Conservation (phyloP, 441 rosid genomes). For the Gossypium trilobum region DNA sequence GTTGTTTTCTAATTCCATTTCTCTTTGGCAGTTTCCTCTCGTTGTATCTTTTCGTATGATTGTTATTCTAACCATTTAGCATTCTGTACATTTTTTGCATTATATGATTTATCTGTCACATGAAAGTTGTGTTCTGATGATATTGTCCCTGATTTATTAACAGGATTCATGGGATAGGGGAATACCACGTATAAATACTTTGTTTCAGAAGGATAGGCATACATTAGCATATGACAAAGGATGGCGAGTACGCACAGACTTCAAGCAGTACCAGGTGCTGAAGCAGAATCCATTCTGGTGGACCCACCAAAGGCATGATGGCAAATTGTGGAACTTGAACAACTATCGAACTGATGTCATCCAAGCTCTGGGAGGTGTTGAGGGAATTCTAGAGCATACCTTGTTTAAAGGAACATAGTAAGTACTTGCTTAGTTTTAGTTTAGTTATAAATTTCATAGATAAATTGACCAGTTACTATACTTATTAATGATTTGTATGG, state of each 20-base stretch:
- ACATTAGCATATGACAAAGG: conserved; percentile 98
- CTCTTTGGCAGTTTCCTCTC: background rate
- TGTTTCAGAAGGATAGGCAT: conserved; percentile 95
- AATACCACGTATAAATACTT: conserved; percentile 93
- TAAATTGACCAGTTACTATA: background rate
- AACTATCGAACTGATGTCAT: conserved; percentile 97
- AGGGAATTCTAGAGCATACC: conserved; percentile 96
- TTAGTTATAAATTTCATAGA: background rate
- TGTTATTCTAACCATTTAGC: background rate
- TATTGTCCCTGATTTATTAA: conserved; percentile 3
- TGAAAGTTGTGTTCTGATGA: conserved; percentile 8
- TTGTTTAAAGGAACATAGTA: conserved; percentile 96
- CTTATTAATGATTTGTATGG: background rate
- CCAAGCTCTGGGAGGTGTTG: conserved; percentile 99
- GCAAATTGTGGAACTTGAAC: conserved; percentile 96
- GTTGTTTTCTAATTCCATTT: background rate
- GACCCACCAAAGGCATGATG: conserved; percentile 99
- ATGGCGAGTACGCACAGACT: conserved; percentile 99
- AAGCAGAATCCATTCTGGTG: conserved; percentile 99
- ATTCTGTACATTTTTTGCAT: background rate
- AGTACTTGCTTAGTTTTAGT: conserved; percentile 22
- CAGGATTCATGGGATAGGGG: conserved; percentile 99
- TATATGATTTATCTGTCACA: background rate
- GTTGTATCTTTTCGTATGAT: background rate
- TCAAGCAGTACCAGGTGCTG: conserved; percentile 94